These are phyloP conservation scores for Chaetomium olivaceum DNA, from an alignment of 2,329 filamentous ascomycete genomes.

Conservation along the genomic window DNA sequence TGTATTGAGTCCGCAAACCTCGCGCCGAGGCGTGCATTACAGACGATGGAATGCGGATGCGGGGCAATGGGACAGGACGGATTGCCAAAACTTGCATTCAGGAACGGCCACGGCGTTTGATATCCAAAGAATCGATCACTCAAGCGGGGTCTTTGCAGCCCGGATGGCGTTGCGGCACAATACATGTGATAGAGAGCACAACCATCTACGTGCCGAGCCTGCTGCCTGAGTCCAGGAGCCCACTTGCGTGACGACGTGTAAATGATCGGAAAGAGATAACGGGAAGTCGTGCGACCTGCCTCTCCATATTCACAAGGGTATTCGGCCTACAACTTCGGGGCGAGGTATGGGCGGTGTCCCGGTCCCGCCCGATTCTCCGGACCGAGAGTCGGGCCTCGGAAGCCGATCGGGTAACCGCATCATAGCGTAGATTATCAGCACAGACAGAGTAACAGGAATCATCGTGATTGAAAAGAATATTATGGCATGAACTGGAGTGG, in stretches of 20 bases:
- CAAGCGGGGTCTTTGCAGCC: conserved; percentile 28
- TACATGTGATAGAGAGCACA: conserved; percentile 22
- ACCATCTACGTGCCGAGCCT: conserved; percentile 17
- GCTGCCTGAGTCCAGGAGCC: background rate
- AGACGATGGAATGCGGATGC: conserved; percentile 28
- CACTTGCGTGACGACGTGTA: conserved; percentile 20
- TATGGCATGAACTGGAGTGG: background rate
- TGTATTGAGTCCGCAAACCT: conserved; percentile 29
- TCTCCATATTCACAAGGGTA: conserved; percentile 2
- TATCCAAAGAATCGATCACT: conserved; percentile 35
- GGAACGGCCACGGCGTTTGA: conserved; percentile 38
- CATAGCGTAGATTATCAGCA: background rate
- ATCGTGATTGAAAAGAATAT: background rate
- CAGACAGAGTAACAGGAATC: background rate
- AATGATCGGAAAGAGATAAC: conserved; percentile 8
- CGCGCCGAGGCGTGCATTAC: conserved; percentile 24
- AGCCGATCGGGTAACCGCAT: conserved; percentile 8
- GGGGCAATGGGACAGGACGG: conserved; percentile 31
- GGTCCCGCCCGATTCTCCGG: conserved; percentile 27
- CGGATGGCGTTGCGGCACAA: conserved; percentile 26
- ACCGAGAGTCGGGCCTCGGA: conserved; percentile 29
- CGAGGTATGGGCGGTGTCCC: conserved; percentile 20
- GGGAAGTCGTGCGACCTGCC: conserved; percentile 9
- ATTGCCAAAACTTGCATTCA: conserved; percentile 34
- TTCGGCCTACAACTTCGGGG: conserved; percentile 16